phyloP scores from a whole-genome alignment of 176 grass and related monocot genomes.

The Juncus effusus region DNA sequence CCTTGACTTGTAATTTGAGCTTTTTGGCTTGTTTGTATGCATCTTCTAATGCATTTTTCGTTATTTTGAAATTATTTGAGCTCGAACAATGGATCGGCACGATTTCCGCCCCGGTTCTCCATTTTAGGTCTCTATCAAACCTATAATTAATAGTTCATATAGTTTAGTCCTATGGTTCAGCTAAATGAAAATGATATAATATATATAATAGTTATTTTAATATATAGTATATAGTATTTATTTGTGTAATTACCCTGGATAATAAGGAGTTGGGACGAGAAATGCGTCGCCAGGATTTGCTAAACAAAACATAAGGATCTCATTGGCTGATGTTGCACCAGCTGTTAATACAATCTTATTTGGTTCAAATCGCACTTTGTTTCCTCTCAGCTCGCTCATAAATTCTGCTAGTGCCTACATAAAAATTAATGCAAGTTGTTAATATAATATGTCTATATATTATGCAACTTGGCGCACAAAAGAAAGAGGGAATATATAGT shows the following conservation, averaged over 20 bases:
- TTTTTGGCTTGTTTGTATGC: constrained; percentile 54
- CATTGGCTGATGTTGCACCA: constrained; percentile 86
- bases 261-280: constrained; percentile 89
- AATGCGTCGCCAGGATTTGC: constrained; percentile 79
- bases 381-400: constrained; percentile 63
- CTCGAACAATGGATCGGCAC: constrained; percentile 75
- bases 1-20: constrained; percentile 58
- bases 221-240: not conserved
- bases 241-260: constrained; percentile 60
- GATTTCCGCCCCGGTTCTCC: constrained; percentile 90
- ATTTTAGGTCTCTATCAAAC: constrained; percentile 97
- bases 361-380: constrained; percentile 57
- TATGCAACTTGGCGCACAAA: not conserved
- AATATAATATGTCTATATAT: not conserved
- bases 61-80: constrained; percentile 58
- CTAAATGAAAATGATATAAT: too few relatives aligned
- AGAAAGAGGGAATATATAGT: not conserved
- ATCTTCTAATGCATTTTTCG: constrained; percentile 57
- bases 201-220: not conserved
- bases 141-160: constrained; percentile 30
- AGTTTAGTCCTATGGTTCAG: not conserved
- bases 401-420: constrained; percentile 70
- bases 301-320: constrained; percentile 87
- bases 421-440: not conserved
- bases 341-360: constrained; percentile 80